These are phyloP conservation scores for Dicorynia guianensis DNA, from an alignment of 306 rosid species.

Conservation along the genomic window DNA sequence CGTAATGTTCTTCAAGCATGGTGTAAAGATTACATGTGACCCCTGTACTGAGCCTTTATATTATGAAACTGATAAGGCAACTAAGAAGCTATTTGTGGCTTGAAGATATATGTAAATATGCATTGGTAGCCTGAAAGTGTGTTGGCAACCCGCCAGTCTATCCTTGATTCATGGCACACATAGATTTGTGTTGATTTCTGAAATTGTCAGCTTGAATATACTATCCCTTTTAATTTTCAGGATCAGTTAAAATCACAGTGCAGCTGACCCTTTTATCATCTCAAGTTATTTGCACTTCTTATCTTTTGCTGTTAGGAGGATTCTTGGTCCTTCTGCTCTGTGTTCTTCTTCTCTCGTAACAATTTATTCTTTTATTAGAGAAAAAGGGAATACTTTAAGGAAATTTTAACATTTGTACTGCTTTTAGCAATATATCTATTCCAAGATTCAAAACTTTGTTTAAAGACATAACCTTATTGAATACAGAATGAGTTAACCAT, in stretches of 20 bases:
- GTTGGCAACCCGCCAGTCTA: not conserved
- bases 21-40: not conserved
- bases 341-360: no score
- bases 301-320: no score
- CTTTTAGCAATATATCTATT: constrained; percentile 15
- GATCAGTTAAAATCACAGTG: not conserved
- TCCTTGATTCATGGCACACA: not conserved
- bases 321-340: no score
- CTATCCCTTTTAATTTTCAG: not conserved
- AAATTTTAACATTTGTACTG: constrained; percentile 5
- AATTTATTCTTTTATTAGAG: no score
- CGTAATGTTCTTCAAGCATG: not conserved
- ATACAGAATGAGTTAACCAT: not conserved
- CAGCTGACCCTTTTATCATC: not conserved
- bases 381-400: not conserved
- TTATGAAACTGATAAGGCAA: not conserved
- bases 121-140: not conserved
- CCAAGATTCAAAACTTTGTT: constrained; percentile 27
- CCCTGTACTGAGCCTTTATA: constrained; percentile 18
- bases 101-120: not conserved
- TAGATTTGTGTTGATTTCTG: not conserved
- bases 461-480: constrained; percentile 26
- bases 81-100: not conserved
- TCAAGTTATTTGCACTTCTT: not conserved
- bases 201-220: not conserved